Evolutionary conservation across 345 rosid genomes (phyloP).

Genomic region (Camelina hispida): DNA sequence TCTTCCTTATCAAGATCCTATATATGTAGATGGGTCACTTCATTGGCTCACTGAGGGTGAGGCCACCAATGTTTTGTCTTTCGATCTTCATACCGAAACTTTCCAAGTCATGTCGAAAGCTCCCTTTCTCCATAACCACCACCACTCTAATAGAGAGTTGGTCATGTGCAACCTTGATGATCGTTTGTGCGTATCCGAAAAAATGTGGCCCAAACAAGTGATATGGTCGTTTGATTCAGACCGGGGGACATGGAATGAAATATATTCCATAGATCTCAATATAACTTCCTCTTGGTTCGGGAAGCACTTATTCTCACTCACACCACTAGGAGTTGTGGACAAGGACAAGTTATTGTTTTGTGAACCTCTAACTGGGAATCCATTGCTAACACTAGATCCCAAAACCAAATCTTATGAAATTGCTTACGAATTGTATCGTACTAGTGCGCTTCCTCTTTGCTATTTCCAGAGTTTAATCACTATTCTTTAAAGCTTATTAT

Average conservation of each 20-base stretch:
- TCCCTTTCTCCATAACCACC: neutral
- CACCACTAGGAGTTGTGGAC: constrained; percentile 11
- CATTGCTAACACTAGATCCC: neutral
- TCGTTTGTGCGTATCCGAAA: neutral
- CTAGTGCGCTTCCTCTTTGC: neutral
- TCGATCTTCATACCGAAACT: constrained; percentile 4
- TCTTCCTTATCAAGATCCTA: neutral
- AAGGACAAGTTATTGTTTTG: constrained; percentile 9
- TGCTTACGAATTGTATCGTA: neutral
- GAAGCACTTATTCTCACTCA: neutral
- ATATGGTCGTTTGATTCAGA: constrained; percentile 19
- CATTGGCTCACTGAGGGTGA: neutral
- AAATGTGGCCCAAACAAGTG: neutral
- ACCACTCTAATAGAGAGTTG: too few relatives aligned
- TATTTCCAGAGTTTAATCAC: neutral
- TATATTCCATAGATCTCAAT: constrained; percentile 8
- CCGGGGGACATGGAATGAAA: constrained; percentile 5
- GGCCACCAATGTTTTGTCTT: neutral
- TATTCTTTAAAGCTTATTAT: neutral
- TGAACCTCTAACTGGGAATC: neutral
- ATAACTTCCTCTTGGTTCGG: neutral
- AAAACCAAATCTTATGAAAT: neutral
- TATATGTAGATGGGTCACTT: constrained; percentile 18
- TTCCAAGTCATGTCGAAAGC: neutral
- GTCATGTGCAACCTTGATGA: constrained; percentile 1